Evolutionary conservation across 306 rosid genomes (phyloP), one percentile per base, ranked within the genome.

Genomic region (Cicer yamashitae): DNA sequence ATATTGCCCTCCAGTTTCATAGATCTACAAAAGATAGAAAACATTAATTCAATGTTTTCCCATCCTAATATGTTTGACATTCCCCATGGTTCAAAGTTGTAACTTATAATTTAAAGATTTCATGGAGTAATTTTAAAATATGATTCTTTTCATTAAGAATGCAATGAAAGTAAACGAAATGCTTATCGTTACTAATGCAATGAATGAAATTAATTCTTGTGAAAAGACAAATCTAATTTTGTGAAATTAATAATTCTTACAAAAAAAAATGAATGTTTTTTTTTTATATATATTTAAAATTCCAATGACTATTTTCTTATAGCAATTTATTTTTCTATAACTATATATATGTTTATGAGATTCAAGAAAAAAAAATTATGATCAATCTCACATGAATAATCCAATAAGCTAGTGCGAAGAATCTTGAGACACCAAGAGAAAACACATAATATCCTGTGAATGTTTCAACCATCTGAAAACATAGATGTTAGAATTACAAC

Each of bases 391-490:
- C 96, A 91, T 71, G 86, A 79, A 89, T 84, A 39, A 89, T 59
- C 99, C 96, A 94, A 66, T 85, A 87, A 43, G 96, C 96, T 11
- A 91, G 81, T 6, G 84, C 34, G 0, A 94, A 69, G 86, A 94
- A 90, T 76, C 97, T 91, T n/a, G 99, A 86, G 76, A 90, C 50
- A 8, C 99, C 99, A 22, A 94, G 56, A 43, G 99, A 96, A 75
- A 94, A 91, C 17, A 94, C 96, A 67, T 90, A 94, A 47, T 90
- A 86, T 7, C 96, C 91, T 3, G 97, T 90, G 74, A 94, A 90
- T 60, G 97, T 88, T 47, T 94, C 99, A 51, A 94, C 68, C 88
- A 90, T 86, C 97, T 94, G 80, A 20, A 74, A 82, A 67, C 45
- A 61, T 7, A 70, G n/a, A 53, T 30, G 66, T 18, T 4, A 81